Evolutionary conservation across 1,139 yeast genomes (phyloP), one percentile per base, ranked within the genome.

Genomic region (Kurtzmaniella natalensis): DNA sequence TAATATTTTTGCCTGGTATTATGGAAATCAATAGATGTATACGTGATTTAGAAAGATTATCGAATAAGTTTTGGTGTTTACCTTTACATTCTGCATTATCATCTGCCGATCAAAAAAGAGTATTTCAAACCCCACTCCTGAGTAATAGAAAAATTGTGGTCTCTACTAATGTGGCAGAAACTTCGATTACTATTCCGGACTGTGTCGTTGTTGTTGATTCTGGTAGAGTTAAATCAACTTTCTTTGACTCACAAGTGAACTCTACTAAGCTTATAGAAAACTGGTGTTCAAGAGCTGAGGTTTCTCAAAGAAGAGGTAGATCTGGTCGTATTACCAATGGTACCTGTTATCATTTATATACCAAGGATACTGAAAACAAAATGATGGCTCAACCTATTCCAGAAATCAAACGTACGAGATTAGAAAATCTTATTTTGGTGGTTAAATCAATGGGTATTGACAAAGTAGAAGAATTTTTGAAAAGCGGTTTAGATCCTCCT

Each of bases 251-350:
- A 0, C 65, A 61, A 25, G 65, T 78, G 11, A 82, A 84, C 45
- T 72, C 88, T 3, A 81, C 94, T 0, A 76, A 75, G 40, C 67
- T 92, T 28, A 68, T 80, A 3, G 97, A 89, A 50, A 69, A 73
- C 3, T 89, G 95, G 88, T 87, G 89, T 23, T 89, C 97, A 0
- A 75, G 74, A 43, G 96, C 97, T 0, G 96, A 94, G 50, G 81
- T 82, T n/a, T 76, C 78, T 28, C 98, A 92, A 57, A 74, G 98
- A 59, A 70, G 96, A 53, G 98, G 98, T 53, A 85, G 98, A 67
- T 94, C 97, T n/a, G 98, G 98, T 43, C 92, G 98, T 73, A 88
- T 89, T 11, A 74, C 81, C 18, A 70, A 69, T 20, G 98, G 98
- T 39, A 65, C 66, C 9, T 88, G 96, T 43, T 92, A 78, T 59